Evolutionary conservation across 129 eudicot species (phyloP).

Genomic region (Helichrysum umbraculigerum): DNA sequence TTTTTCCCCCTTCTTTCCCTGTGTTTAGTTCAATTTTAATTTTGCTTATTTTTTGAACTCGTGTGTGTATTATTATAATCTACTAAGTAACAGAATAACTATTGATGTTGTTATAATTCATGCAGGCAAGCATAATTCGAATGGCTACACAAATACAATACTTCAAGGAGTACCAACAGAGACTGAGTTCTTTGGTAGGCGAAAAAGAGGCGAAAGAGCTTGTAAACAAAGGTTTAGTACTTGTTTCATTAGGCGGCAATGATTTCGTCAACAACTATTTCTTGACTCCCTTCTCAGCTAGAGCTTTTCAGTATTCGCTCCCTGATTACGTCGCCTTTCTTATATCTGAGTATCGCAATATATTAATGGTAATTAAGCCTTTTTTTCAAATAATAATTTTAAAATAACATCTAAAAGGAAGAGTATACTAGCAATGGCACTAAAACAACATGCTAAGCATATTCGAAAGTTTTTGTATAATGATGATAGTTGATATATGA

Average conservation of each 20-base stretch:
- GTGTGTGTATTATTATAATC: not conserved
- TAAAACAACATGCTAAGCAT: too few species aligned
- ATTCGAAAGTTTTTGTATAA: too few species aligned
- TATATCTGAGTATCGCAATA: conserved; percentile 52
- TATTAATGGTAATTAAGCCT: conserved; percentile 37
- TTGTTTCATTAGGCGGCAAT: conserved; percentile 62
- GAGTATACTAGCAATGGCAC: too few species aligned
- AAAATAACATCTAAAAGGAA: too few species aligned
- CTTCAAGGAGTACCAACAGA: conserved; percentile 49
- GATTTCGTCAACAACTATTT: conserved; percentile 73
- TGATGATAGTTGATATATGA: not conserved
- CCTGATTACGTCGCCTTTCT: conserved; percentile 39
- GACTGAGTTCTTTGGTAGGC: conserved; percentile 43
- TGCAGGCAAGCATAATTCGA: conserved; percentile 46
- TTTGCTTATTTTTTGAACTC: too few species aligned
- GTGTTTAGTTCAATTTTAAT: too few species aligned
- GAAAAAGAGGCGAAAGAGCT: conserved; percentile 29
- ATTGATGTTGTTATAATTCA: not conserved
- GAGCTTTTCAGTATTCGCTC: conserved; percentile 39
- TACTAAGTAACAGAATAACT: not conserved
- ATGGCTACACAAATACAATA: conserved; percentile 36
- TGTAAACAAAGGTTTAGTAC: conserved; percentile 45
- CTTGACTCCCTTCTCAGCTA: conserved; percentile 34
- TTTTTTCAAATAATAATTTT: too few species aligned
- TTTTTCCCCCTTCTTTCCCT: too few species aligned